Conservation (phyloP, 495 filamentous ascomycete genomes). For the Sordaria brevicollis region DNA sequence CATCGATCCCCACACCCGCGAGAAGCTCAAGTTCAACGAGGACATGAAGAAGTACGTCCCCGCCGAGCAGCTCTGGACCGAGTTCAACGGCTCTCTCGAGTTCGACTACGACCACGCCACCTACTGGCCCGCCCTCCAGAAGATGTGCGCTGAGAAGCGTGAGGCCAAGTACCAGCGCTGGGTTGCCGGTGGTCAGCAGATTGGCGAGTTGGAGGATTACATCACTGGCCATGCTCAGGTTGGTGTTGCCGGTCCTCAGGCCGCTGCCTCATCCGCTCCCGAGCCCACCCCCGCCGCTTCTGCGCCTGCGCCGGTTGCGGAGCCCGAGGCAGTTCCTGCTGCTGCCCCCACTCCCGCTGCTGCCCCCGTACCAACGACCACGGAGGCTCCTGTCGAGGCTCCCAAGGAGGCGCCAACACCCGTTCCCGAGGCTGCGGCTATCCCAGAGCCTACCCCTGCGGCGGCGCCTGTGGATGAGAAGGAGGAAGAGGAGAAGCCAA, state of each 20-base stretch:
- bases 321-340: background rate
- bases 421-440: background rate
- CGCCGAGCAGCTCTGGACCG: constrained; percentile 62
- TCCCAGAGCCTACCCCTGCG: background rate
- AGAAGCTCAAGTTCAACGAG: constrained; percentile 94
- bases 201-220: constrained; percentile 79
- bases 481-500: background rate
- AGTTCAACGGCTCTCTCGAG: constrained; percentile 50
- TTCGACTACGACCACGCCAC: constrained; percentile 80
- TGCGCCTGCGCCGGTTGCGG: background rate
- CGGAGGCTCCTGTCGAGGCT: background rate
- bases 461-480: background rate
- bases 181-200: constrained; percentile 62
- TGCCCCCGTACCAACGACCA: background rate
- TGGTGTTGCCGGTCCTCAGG: constrained; percentile 10
- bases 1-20: constrained; percentile 81
- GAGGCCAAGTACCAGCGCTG: constrained; percentile 55
- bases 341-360: background rate
- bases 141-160: constrained; percentile 51
- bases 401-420: background rate
- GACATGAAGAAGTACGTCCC: constrained; percentile 71
- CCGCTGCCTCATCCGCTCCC: background rate
- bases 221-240: constrained; percentile 28
- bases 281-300: background rate
- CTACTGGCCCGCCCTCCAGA: constrained; percentile 82